Percentiles rank a stretch among this genome's conserved stretches.
phyloP scores from a whole-genome alignment of 2,329 filamentous ascomycete species.

The Colletotrichum sansevieriae region DNA sequence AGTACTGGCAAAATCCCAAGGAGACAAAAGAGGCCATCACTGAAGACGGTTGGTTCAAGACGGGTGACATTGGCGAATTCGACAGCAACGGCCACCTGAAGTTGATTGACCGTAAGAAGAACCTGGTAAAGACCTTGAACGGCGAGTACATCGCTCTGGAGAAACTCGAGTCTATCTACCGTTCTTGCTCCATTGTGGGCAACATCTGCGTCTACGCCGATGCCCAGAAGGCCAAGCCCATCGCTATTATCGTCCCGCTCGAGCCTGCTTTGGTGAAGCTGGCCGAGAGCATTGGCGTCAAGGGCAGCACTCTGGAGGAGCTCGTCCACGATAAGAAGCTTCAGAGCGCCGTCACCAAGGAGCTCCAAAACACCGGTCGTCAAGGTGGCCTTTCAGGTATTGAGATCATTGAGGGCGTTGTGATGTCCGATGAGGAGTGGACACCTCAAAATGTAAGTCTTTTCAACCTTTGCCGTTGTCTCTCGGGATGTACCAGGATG shows the following conservation, averaged over 20 bases:
- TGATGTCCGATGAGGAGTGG: slow-evolving; percentile 80
- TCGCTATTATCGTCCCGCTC: slow-evolving; percentile 69
- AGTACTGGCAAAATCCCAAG: slow-evolving; percentile 83
- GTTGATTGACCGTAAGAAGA: slow-evolving; percentile 90
- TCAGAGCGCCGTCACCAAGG: slow-evolving; percentile 72
- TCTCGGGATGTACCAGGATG: background rate
- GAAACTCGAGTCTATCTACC: slow-evolving; percentile 72
- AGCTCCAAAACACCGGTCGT: slow-evolving; percentile 72
- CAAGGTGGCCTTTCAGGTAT: slow-evolving; percentile 74
- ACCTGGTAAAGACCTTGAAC: slow-evolving; percentile 85
- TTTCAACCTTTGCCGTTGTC: background rate
- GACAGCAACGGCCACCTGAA: slow-evolving; percentile 78
- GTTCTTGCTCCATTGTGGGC: slow-evolving; percentile 62
- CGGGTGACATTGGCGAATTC: slow-evolving; percentile 86
- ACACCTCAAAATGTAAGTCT: slow-evolving; percentile 77
- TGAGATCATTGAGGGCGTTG: slow-evolving; percentile 79
- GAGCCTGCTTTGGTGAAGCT: slow-evolving; percentile 69
- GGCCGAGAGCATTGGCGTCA: slow-evolving; percentile 56
- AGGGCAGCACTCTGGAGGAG: slow-evolving; percentile 72
- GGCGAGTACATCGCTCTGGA: slow-evolving; percentile 88
- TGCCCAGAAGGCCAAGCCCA: slow-evolving; percentile 62
- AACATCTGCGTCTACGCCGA: slow-evolving; percentile 71
- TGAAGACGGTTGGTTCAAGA: slow-evolving; percentile 88
- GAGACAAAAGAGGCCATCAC: slow-evolving; percentile 80
- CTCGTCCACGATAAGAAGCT: slow-evolving; percentile 77